phyloP scores from a whole-genome alignment of 2,329 filamentous ascomycete species.

The Emmonsiellopsis sp. region DNA sequence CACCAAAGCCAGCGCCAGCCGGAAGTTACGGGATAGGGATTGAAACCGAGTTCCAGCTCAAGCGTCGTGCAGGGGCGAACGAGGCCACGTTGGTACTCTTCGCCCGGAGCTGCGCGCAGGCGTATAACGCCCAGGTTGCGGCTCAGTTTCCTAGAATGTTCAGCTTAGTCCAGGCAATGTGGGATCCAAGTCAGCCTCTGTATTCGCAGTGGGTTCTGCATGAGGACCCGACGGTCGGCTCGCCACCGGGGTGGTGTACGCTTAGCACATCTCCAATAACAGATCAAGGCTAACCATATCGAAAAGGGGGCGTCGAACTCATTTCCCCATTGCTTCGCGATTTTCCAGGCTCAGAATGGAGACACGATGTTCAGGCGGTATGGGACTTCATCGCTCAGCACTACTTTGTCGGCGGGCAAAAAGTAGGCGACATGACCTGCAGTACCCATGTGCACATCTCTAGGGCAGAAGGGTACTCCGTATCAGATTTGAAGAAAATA shows the following conservation, averaged over 20 bases:
- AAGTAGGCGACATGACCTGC: neutral
- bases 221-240: neutral
- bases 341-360: neutral
- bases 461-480: neutral
- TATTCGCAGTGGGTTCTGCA: neutral
- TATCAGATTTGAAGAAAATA: neutral
- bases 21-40: conserved; percentile 7
- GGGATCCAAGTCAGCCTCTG: neutral
- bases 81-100: neutral
- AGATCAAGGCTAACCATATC: no score
- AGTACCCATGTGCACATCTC: neutral
- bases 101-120: neutral
- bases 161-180: neutral
- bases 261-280: neutral
- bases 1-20: neutral
- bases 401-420: neutral
- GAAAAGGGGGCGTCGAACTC: neutral
- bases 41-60: neutral
- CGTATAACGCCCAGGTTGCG: neutral
- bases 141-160: neutral
- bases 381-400: neutral
- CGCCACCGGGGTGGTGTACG: neutral
- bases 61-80: neutral
- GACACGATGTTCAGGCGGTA: neutral
- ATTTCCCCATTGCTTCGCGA: neutral